Percentiles rank a stretch among this genome's conserved stretches.
These are phyloP conservation scores for Diplodia mutila DNA, from an alignment of 2,329 filamentous ascomycete genomes.

Conservation along the genomic window DNA sequence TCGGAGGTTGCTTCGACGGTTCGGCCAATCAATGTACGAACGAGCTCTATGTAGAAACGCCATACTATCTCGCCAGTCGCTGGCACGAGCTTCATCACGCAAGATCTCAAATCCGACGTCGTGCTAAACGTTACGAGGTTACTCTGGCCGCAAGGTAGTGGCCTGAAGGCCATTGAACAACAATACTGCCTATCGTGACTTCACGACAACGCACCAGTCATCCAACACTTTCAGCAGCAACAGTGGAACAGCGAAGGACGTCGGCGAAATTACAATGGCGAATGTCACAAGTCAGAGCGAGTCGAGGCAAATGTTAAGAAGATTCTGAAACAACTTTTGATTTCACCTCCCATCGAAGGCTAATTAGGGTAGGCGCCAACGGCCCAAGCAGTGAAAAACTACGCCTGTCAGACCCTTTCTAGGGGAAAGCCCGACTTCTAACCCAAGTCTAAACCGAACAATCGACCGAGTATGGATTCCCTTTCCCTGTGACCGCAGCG, in stretches of 20 bases:
- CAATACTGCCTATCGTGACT: neutral
- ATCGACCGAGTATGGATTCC: slow-evolving; percentile 15
- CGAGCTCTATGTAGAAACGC: neutral
- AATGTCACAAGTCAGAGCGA: neutral
- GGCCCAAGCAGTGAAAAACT: neutral
- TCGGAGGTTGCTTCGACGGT: neutral
- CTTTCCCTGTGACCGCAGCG: neutral
- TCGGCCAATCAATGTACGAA: slow-evolving; percentile 3
- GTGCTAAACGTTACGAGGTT: neutral
- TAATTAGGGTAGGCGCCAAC: neutral
- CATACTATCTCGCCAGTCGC: neutral
- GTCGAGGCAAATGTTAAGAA: neutral
- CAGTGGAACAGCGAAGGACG: neutral
- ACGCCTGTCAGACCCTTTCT: neutral
- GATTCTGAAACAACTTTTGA: slow-evolving; percentile 4
- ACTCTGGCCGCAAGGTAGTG: neutral
- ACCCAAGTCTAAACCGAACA: slow-evolving; percentile 8
- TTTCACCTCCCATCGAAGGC: neutral
- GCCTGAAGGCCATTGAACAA: neutral
- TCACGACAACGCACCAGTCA: neutral
- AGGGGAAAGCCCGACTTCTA: neutral
- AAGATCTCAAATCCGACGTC: neutral
- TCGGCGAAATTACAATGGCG: neutral
- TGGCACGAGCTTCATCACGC: slow-evolving; percentile 17
- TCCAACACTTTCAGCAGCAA: neutral